phyloP scores from a whole-genome alignment of 2,329 filamentous ascomycete genomes.

The Fusarium goolgardi region DNA sequence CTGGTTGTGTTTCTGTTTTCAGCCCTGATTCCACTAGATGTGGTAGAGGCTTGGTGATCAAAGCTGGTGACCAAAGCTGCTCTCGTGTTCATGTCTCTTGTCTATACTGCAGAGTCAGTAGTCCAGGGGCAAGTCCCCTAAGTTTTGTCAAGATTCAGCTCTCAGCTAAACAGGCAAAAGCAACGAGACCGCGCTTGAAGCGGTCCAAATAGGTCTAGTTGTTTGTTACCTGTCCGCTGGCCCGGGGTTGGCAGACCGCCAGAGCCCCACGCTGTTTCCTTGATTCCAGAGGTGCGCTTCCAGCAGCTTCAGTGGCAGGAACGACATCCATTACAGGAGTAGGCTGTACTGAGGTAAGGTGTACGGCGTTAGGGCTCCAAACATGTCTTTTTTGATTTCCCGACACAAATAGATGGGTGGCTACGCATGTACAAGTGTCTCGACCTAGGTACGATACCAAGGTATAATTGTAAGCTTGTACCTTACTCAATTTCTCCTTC shows the following conservation, averaged over 20 bases:
- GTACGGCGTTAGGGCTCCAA: constrained; percentile 1
- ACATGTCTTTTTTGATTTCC: constrained; percentile 1
- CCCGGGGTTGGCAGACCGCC: constrained; percentile 42
- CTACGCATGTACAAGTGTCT: constrained; percentile 18
- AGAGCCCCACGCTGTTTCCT: constrained; percentile 26
- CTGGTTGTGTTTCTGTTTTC: constrained; percentile 12
- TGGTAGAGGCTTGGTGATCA: constrained; percentile 17
- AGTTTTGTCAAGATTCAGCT: not conserved
- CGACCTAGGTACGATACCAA: constrained; percentile 10
- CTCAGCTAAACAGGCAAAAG: constrained; percentile 6
- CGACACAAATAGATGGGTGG: not conserved
- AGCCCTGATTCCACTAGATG: constrained; percentile 31
- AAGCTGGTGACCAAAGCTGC: constrained; percentile 13
- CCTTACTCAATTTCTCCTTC: constrained; percentile 6
- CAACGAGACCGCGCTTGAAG: constrained; percentile 36
- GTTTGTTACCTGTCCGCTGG: constrained; percentile 36
- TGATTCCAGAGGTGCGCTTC: constrained; percentile 27
- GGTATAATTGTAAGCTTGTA: constrained; percentile 18
- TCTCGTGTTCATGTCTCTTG: constrained; percentile 1
- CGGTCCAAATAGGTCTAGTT: constrained; percentile 27
- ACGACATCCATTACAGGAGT: not conserved
- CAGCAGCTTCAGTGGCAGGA: constrained; percentile 22
- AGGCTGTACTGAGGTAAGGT: not conserved
- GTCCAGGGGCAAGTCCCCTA: not conserved
- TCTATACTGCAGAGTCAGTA: not conserved